phyloP scores from a whole-genome alignment of 2,329 filamentous ascomycete species.

The Fusarium protoensiforme region DNA sequence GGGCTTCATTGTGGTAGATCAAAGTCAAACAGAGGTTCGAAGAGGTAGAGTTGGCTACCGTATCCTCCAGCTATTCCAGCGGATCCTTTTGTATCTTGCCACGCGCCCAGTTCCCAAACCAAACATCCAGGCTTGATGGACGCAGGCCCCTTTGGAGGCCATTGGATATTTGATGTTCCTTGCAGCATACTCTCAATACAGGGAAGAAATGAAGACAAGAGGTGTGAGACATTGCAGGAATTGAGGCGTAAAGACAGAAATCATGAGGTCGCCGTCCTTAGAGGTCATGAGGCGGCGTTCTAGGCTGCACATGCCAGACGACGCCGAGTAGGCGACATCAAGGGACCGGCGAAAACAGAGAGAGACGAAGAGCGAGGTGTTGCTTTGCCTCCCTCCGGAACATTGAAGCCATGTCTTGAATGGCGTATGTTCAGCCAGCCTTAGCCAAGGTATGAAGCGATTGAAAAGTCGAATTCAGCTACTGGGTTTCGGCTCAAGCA shows the following conservation, averaged over 20 bases:
- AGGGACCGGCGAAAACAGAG: background rate
- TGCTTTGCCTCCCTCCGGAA: background rate
- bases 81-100: background rate
- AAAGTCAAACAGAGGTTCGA: background rate
- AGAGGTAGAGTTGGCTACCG: background rate
- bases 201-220: background rate
- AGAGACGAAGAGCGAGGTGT: background rate
- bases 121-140: background rate
- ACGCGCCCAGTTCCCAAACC: background rate
- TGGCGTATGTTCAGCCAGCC: background rate
- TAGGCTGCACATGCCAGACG: background rate
- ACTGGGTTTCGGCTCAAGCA: background rate
- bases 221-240: background rate
- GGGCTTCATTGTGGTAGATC: background rate
- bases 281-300: background rate
- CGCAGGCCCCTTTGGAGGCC: background rate
- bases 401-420: background rate
- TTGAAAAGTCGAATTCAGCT: background rate
- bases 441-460: background rate
- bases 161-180: background rate
- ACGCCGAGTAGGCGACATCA: background rate
- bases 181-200: background rate
- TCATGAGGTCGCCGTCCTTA: background rate
- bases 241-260: background rate
- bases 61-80: background rate